phyloP scores from a whole-genome alignment of 495 filamentous ascomycete species.

The Hypoxylon trugodes region DNA sequence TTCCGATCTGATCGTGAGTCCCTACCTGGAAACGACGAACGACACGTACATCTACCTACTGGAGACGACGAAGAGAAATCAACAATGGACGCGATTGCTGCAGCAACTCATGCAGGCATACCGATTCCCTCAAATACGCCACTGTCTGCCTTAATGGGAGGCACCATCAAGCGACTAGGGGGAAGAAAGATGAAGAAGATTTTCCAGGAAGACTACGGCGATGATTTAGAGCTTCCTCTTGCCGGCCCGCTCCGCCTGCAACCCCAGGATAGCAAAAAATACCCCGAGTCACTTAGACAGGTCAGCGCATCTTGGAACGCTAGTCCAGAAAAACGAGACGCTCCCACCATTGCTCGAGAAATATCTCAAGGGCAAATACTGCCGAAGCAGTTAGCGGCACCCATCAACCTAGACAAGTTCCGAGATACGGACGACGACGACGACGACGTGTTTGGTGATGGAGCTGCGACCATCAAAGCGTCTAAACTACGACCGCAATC shows the following conservation, averaged over 20 bases:
- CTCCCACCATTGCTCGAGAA: constrained; percentile 28
- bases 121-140: constrained; percentile 90
- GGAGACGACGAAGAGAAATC: constrained; percentile 82
- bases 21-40: constrained; percentile 80
- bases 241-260: constrained; percentile 71
- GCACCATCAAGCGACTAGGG: constrained; percentile 91
- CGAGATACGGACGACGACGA: constrained; percentile 67
- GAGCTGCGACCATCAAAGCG: constrained; percentile 70
- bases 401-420: constrained; percentile 65
- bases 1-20: constrained; percentile 83
- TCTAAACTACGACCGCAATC: constrained; percentile 64
- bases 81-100: constrained; percentile 82
- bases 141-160: constrained; percentile 91
- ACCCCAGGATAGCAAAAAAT: constrained; percentile 63
- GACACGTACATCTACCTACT: constrained; percentile 79
- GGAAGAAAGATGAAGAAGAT: constrained; percentile 81
- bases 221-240: constrained; percentile 84
- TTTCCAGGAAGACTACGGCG: constrained; percentile 86
- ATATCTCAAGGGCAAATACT: constrained; percentile 14
- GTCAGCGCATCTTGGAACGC: constrained; percentile 59
- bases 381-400: constrained; percentile 41
- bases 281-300: constrained; percentile 73
- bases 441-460: constrained; percentile 69
- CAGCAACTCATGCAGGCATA: constrained; percentile 87
- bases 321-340: constrained; percentile 53